phyloP scores from a whole-genome alignment of 2,329 filamentous ascomycete species.

The Paecilomyces sp. region DNA sequence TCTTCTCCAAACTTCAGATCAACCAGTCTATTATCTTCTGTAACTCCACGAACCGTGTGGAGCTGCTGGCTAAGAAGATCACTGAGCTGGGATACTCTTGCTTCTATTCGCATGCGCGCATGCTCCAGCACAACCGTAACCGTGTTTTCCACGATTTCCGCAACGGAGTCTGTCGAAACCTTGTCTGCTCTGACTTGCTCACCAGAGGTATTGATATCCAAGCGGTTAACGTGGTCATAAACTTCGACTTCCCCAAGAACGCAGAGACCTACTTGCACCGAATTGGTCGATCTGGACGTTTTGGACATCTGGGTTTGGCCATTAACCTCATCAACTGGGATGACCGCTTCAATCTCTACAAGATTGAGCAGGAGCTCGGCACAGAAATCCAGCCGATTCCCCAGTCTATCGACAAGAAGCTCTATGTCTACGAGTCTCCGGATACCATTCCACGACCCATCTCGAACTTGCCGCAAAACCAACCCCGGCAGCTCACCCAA shows the following conservation, averaged over 20 bases:
- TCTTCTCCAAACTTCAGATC: conserved; percentile 98
- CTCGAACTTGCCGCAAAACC: conserved; percentile 41
- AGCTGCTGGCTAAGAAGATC: conserved; percentile 97
- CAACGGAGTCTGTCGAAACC: conserved; percentile 93
- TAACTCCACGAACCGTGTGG: conserved; percentile 97
- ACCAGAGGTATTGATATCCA: conserved; percentile 99
- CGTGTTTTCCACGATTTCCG: conserved; percentile 99
- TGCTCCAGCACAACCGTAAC: conserved; percentile 95
- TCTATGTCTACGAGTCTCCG: conserved; percentile 96
- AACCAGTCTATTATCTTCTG: conserved; percentile 99
- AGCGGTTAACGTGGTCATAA: conserved; percentile 98
- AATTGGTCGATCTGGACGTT: conserved; percentile 94
- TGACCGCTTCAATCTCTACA: conserved; percentile 96
- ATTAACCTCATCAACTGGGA: conserved; percentile 99
- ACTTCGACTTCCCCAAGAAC: conserved; percentile 99
- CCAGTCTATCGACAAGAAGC: conserved; percentile 86
- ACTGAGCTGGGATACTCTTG: conserved; percentile 98
- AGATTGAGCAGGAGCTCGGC: conserved; percentile 93
- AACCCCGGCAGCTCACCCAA: conserved; percentile 16
- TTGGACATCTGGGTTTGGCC: conserved; percentile 91
- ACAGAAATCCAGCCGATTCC: conserved; percentile 98
- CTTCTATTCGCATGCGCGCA: conserved; percentile 98
- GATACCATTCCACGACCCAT: conserved; percentile 87
- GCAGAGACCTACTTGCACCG: conserved; percentile 98
- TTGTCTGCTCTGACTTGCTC: conserved; percentile 94